Evolutionary conservation across 2,329 filamentous ascomycete genomes (phyloP), one percentile per base, ranked within the genome.

Genomic region (Sarocladium oryzae): DNA sequence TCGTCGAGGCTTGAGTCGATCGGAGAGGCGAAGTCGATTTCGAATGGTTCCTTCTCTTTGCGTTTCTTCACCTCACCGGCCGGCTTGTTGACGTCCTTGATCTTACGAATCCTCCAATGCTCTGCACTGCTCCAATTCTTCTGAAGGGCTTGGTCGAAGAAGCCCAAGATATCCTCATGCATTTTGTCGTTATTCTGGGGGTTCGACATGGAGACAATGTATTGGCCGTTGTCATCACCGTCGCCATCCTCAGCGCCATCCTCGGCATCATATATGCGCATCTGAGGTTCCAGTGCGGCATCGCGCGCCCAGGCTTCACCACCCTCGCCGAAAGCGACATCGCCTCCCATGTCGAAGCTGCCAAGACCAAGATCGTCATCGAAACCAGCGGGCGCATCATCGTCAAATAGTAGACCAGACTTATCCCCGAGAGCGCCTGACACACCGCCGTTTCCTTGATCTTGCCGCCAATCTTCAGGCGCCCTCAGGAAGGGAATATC

Each of bases 101-200:
- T 93, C 63, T 90, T 89, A 56, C 88, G 81, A 63, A 99, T 97
- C 58, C 92, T 86, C 93, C 93, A 99, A 69, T 99, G 93, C 66
- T 97, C 93, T n/a, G 93, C 92, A 46, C 90, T 95, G 5, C 87
- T 86, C 92, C 93, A 99, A 62, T 96, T 96, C 77, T 96, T 97
- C 65, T 93, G 89, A 38, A 97, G 72, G 2, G 92, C 91, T 62
- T 96, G 89, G 66, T 99, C 93, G 63, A 99, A 99, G 71, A 97
- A 99, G 63, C 88, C 87, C n/a, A 99, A 78, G 53, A 99, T 96
- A 61, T 96, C 92, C 59, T 97, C 89, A 63, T 96, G 90, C 65
- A 86, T 72, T 62, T 77, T 77, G 60, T 89, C 88, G 49, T 77
- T 76, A 51, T 82, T 82, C 48, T 70, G 67, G 2, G 76, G 72